Evolutionary conservation across 2,329 filamentous ascomycete species (phyloP).

Genomic region (Ceratocystis lukuohia): DNA sequence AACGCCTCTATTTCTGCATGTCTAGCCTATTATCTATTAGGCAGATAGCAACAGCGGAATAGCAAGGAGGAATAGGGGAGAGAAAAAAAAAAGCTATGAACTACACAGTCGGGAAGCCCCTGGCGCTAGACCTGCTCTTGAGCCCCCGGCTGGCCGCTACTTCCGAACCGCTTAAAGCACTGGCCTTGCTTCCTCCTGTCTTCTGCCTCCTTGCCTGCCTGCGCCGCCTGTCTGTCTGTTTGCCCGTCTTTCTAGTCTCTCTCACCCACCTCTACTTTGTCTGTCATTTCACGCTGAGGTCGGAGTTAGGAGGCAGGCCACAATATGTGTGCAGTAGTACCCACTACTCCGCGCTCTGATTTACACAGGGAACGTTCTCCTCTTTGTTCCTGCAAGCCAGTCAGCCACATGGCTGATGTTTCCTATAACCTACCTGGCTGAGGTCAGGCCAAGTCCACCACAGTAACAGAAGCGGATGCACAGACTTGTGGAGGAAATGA

Average conservation of each 20-base stretch:
- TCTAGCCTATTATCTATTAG: no score
- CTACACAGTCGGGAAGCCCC: slow-evolving; percentile 6
- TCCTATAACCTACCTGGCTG: not conserved
- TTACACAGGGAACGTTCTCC: not conserved
- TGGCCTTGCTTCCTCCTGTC: not conserved
- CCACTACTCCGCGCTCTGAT: not conserved
- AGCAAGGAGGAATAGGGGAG: no score
- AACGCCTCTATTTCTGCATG: not conserved
- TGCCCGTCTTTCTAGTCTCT: not conserved
- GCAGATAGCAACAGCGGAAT: no score
- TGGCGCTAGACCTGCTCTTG: slow-evolving; percentile 4
- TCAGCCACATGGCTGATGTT: not conserved
- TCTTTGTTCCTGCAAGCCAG: not conserved
- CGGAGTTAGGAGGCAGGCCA: no score
- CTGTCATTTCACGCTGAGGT: no score
- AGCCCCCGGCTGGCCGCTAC: not conserved
- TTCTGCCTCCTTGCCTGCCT: not conserved
- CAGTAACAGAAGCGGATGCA: not conserved
- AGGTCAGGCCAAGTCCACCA: not conserved
- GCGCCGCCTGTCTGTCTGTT: not conserved
- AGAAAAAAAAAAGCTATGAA: not conserved
- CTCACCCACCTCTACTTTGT: no score
- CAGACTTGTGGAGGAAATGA: not conserved
- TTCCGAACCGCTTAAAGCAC: not conserved
- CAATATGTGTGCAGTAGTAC: not conserved